These are phyloP conservation scores for Kodamaea restingae DNA, from an alignment of 805 yeast species.

Conservation along the genomic window DNA sequence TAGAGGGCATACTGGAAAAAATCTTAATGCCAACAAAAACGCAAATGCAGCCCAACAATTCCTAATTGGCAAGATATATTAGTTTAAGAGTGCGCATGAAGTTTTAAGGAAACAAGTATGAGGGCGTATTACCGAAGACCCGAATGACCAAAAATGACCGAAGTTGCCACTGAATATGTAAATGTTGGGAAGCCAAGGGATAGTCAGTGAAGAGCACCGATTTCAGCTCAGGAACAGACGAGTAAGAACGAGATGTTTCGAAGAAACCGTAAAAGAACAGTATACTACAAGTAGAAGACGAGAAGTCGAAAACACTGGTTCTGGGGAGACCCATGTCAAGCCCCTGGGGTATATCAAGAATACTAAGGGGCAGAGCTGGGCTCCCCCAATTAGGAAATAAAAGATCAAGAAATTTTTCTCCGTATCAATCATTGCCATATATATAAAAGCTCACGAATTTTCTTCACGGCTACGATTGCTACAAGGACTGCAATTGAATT, in stretches of 20 bases:
- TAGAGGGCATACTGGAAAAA: background rate
- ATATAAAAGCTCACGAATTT: constrained; percentile 5
- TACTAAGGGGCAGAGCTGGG: too few relatives aligned
- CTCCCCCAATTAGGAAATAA: constrained; percentile 6
- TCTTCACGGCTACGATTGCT: background rate
- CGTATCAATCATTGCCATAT: background rate
- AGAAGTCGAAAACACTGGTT: too few relatives aligned
- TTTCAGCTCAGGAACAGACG: too few relatives aligned
- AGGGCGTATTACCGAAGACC: background rate
- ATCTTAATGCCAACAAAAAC: background rate
- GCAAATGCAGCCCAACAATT: constrained; percentile 1
- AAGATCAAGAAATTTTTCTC: constrained; percentile 2
- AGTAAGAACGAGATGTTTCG: too few relatives aligned
- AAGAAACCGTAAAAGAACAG: too few relatives aligned
- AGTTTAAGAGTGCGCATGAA: constrained; percentile 1
- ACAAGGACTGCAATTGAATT: constrained; percentile 1
- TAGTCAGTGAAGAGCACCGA: too few relatives aligned
- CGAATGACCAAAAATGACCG: background rate
- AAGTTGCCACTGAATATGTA: too few relatives aligned
- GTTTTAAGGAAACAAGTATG: background rate
- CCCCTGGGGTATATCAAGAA: too few relatives aligned
- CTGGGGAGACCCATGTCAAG: too few relatives aligned
- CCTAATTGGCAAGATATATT: background rate
- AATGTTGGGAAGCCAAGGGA: too few relatives aligned
- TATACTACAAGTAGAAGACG: too few relatives aligned